A percentile compares a stretch with the other conserved stretches of the same genome.
Evolutionary conservation across 1,139 yeast genomes (phyloP).

Genomic region (Scheffersomyces parashehatae): DNA sequence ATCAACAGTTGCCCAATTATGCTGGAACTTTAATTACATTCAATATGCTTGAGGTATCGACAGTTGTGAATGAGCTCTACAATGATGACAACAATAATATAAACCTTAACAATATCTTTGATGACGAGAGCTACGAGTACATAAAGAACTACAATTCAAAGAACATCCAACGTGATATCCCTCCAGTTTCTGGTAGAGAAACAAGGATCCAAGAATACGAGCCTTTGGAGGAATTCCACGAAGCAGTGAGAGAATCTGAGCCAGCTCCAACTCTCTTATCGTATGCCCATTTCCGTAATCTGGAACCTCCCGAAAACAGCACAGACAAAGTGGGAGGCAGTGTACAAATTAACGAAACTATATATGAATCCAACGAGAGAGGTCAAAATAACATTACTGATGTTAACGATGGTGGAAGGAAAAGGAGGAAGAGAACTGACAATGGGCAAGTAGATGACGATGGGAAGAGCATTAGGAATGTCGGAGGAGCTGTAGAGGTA

Average conservation of each 20-base stretch:
- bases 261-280: constrained; percentile 13
- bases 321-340: background rate
- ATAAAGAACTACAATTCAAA: constrained; percentile 14
- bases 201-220: constrained; percentile 12
- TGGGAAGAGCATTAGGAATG: constrained; percentile 22
- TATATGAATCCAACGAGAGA: constrained; percentile 4
- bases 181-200: constrained; percentile 3
- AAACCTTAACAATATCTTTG: constrained; percentile 20
- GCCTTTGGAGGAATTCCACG: constrained; percentile 7
- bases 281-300: constrained; percentile 17
- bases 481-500: constrained; percentile 43
- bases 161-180: background rate
- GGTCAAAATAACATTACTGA: constrained; percentile 1
- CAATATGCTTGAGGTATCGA: constrained; percentile 51
- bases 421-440: constrained; percentile 7
- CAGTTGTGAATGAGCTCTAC: constrained; percentile 16
- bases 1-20: constrained; percentile 32
- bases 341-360: constrained; percentile 11
- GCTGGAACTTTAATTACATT: constrained; percentile 66
- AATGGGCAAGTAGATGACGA: constrained; percentile 7
- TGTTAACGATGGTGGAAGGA: constrained; percentile 5
- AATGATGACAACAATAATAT: constrained; percentile 8
- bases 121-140: constrained; percentile 26
- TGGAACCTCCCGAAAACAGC: constrained; percentile 1
- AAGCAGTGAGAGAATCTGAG: constrained; percentile 2